Evolutionary conservation across 768 basidiomycete species (phyloP).

Genomic region (Sporobolomyces pararoseus): DNA sequence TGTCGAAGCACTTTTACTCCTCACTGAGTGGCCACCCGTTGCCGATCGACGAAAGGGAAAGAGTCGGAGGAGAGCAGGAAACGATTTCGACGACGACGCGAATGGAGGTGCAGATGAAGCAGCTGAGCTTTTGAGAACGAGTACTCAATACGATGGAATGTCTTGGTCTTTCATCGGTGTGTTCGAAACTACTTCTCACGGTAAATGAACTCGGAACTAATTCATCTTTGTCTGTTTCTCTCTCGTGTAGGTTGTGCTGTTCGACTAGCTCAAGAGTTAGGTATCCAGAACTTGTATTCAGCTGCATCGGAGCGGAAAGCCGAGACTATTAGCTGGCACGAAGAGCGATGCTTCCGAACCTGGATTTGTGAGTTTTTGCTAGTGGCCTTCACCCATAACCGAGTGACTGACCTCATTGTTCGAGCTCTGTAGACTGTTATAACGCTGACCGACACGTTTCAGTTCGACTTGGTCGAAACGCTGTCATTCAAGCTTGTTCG

Average conservation of each 20-base stretch:
- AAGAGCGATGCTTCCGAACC: conserved; percentile 21
- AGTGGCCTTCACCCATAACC: no score
- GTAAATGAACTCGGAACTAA: background rate
- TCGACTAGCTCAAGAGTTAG: conserved; percentile 37
- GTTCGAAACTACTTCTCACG: background rate
- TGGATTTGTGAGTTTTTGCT: conserved; percentile 29
- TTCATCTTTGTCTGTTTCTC: background rate
- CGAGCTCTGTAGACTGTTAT: conserved; percentile 21
- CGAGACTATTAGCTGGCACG: conserved; percentile 20
- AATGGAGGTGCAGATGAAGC: conserved; percentile 2
- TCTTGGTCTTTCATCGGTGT: conserved; percentile 34
- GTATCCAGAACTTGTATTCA: conserved; percentile 31
- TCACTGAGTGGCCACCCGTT: conserved; percentile 41
- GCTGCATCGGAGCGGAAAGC: conserved; percentile 4
- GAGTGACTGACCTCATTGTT: background rate
- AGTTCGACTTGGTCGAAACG: conserved; percentile 29
- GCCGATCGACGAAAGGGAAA: conserved; percentile 16
- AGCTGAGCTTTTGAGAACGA: conserved; percentile 24
- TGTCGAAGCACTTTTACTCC: conserved; percentile 42
- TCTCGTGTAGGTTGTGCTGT: conserved; percentile 31
- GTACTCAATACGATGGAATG: conserved; percentile 37
- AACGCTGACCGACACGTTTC: conserved; percentile 41
- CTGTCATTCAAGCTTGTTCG: conserved; percentile 34
- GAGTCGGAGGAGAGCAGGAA: background rate
- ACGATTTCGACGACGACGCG: background rate